Evolutionary conservation across 805 yeast genomes (phyloP).

Genomic region (Monosporozyma servazzii): DNA sequence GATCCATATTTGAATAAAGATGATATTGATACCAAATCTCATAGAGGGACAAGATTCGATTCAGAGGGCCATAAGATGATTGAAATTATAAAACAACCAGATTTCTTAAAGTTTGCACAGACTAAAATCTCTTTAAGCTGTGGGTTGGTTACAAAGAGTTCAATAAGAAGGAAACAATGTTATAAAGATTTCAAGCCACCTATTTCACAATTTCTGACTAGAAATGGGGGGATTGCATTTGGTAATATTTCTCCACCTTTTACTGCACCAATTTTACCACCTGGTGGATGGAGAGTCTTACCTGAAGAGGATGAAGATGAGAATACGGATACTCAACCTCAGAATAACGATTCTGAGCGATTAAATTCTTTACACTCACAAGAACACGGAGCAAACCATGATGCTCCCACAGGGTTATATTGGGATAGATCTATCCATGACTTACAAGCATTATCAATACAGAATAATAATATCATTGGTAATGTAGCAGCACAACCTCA

Average conservation of each 20-base stretch:
- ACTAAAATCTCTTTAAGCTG: conserved; percentile 33
- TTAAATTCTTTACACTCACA: background rate
- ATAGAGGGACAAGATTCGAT: conserved; percentile 48
- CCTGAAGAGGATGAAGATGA: conserved; percentile 16
- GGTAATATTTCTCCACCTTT: conserved; percentile 19
- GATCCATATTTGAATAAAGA: conserved; percentile 29
- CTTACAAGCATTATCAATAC: conserved; percentile 7
- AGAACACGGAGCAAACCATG: background rate
- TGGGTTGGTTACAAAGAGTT: conserved; percentile 25
- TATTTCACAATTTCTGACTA: conserved; percentile 26
- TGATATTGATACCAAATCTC: conserved; percentile 22
- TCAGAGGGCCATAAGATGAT: conserved; percentile 53
- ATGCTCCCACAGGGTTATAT: conserved; percentile 15
- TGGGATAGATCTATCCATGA: conserved; percentile 30
- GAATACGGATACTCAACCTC: background rate
- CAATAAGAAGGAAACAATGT: conserved; percentile 20
- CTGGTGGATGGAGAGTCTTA: conserved; percentile 29
- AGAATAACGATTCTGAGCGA: background rate
- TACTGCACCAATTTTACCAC: conserved; percentile 23
- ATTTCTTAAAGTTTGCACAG: conserved; percentile 33
- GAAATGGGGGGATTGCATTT: conserved; percentile 24
- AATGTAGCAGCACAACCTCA: conserved; percentile 8
- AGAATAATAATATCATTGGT: background rate
- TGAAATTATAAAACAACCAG: conserved; percentile 32
- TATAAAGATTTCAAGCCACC: conserved; percentile 29